Evolutionary conservation across 148 eudicot genomes (phyloP).

Genomic region (Chenopodium quinoa): DNA sequence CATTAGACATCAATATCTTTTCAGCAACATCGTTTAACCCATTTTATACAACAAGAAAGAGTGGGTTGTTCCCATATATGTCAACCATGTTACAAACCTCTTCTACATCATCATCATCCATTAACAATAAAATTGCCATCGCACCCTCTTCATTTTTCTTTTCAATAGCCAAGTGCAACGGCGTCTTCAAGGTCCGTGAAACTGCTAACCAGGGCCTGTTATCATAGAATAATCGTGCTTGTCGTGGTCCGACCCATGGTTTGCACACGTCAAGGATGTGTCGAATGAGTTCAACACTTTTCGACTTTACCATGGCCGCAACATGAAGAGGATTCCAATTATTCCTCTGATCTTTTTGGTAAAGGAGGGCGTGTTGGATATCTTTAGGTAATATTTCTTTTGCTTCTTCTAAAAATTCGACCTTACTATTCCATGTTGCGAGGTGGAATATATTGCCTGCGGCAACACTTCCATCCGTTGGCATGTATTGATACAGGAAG

Average conservation of each 20-base stretch:
- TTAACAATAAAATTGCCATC: not conserved
- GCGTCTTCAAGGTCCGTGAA: no score
- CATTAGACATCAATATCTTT: not conserved
- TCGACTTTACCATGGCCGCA: not conserved
- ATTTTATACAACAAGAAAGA: not conserved
- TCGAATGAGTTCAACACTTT: not conserved
- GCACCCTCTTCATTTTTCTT: not conserved
- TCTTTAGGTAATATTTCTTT: not conserved
- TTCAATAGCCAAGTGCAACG: not conserved
- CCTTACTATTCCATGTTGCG: not conserved
- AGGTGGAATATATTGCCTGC: slow-evolving; percentile 11
- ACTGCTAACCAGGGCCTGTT: no score
- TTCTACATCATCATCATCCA: not conserved
- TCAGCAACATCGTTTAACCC: not conserved
- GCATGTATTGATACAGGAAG: not conserved
- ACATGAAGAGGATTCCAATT: not conserved
- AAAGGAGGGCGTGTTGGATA: not conserved
- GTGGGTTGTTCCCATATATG: not conserved
- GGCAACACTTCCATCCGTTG: not conserved
- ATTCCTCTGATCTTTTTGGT: not conserved
- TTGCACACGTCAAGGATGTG: not conserved
- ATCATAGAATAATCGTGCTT: no score
- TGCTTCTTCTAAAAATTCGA: not conserved
- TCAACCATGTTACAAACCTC: not conserved
- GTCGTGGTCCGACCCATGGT: not conserved